Conservation (phyloP, 177 flowering plant genomes). For the Tripterygium wilfordii region DNA sequence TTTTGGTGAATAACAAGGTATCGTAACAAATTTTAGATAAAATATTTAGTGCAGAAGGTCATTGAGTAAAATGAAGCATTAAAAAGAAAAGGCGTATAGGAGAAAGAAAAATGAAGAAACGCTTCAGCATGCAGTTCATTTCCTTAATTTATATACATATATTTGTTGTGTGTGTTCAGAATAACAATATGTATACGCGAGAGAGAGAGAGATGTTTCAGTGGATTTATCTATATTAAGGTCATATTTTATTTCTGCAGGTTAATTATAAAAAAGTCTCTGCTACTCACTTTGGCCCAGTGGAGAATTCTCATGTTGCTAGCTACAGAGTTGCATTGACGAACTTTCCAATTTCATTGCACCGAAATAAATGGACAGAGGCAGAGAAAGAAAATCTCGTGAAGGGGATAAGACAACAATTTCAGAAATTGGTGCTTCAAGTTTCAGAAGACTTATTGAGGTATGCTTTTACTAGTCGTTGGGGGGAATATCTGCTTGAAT, state of each 20-base stretch:
- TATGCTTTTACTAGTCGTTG: constrained; percentile 12
- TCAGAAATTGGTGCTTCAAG: constrained; percentile 63
- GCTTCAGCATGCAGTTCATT: no score
- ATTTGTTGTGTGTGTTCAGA: no score
- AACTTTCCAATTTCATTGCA: constrained; percentile 41
- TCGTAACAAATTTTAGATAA: no score
- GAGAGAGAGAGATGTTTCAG: constrained; percentile 25
- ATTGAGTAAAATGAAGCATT: no score
- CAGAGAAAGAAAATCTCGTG: constrained; percentile 55
- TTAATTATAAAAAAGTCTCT: constrained; percentile 33
- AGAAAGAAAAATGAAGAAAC: no score
- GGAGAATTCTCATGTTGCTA: constrained; percentile 73
- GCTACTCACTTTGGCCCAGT: constrained; percentile 52
- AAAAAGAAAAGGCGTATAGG: no score
- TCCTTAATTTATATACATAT: no score
- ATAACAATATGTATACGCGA: no score
- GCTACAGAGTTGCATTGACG: constrained; percentile 44
- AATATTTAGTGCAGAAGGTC: no score
- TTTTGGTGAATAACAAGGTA: no score
- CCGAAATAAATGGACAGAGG: constrained; percentile 56
- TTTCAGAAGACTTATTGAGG: constrained; percentile 41
- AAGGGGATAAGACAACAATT: constrained; percentile 83
- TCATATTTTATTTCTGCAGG: constrained; percentile 28
- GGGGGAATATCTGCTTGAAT: constrained; percentile 20
- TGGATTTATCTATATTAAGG: constrained; percentile 1